phyloP scores from a whole-genome alignment of 805 yeast genomes.

The Candida ponderosae region DNA sequence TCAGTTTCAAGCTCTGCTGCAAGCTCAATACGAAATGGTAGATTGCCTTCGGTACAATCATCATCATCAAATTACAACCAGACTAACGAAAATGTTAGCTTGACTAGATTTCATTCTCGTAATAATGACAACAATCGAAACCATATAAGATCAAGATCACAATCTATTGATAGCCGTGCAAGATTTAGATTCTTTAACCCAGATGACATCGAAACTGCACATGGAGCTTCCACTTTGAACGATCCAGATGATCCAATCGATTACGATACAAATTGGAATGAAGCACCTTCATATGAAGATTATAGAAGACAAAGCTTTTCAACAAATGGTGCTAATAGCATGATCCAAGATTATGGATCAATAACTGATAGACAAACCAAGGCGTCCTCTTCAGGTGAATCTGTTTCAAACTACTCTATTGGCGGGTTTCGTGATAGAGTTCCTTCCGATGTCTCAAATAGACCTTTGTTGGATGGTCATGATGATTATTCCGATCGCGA shows the following conservation, averaged over 20 bases:
- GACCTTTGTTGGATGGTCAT: constrained; percentile 21
- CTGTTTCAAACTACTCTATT: constrained; percentile 27
- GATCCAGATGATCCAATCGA: constrained; percentile 46
- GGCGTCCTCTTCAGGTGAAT: constrained; percentile 6
- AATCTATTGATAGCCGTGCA: constrained; percentile 21
- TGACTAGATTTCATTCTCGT: constrained; percentile 21
- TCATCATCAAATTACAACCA: neutral
- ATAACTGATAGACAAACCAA: constrained; percentile 10
- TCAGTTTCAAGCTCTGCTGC: constrained; percentile 15
- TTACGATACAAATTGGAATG: constrained; percentile 71
- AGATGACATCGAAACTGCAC: constrained; percentile 79
- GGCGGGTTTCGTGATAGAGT: constrained; percentile 29
- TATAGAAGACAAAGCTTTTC: constrained; percentile 26
- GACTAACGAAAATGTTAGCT: constrained; percentile 9
- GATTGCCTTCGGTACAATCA: constrained; percentile 4
- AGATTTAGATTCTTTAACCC: constrained; percentile 77
- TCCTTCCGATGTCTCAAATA: constrained; percentile 25
- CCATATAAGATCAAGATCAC: constrained; percentile 24
- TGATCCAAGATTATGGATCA: constrained; percentile 15
- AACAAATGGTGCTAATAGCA: constrained; percentile 10
- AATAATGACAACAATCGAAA: constrained; percentile 4
- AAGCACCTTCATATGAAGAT: constrained; percentile 38
- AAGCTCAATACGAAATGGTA: constrained; percentile 20
- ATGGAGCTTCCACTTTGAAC: constrained; percentile 76
- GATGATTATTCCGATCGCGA: constrained; percentile 20